phyloP scores from a whole-genome alignment of 306 rosid genomes.

The Prunus padus region DNA sequence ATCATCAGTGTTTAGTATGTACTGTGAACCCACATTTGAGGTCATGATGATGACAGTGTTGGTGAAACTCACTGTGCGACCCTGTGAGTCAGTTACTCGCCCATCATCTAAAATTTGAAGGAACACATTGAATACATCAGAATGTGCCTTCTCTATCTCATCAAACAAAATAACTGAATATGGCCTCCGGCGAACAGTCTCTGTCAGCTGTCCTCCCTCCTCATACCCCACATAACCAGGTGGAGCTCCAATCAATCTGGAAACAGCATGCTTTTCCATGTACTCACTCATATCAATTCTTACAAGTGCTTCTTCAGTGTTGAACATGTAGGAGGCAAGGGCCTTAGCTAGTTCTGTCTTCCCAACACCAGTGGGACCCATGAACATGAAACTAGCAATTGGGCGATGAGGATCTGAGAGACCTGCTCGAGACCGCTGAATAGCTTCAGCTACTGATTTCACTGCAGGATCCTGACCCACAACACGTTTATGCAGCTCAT shows the following conservation, averaged over 20 bases:
- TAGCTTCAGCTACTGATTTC: conserved; percentile 86
- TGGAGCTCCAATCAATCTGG: conserved; percentile 95
- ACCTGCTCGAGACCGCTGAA: conserved; percentile 96
- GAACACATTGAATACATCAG: conserved; percentile 88
- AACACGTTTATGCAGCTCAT: conserved; percentile 94
- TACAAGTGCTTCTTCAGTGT: conserved; percentile 97
- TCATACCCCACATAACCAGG: conserved; percentile 99
- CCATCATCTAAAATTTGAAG: conserved; percentile 97
- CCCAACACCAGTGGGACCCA: conserved; percentile 99
- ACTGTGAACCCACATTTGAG: conserved; percentile 94
- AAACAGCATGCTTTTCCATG: conserved; percentile 96
- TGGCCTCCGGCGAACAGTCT: conserved; percentile 89
- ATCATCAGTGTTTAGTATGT: conserved; percentile 76
- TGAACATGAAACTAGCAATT: conserved; percentile 97
- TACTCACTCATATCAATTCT: conserved; percentile 98
- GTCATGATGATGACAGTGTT: conserved; percentile 96
- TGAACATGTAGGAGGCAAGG: conserved; percentile 88
- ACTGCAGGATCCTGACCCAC: conserved; percentile 98
- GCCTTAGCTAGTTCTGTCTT: conserved; percentile 97
- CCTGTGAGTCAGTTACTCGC: conserved; percentile 94
- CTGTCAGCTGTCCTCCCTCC: conserved; percentile 97
- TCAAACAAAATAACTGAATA: conserved; percentile 90
- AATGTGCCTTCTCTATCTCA: conserved; percentile 95
- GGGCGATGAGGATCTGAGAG: conserved; percentile 97
- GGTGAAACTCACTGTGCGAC: conserved; percentile 88